Base-by-base conservation (phyloP, 768 basidiomycete species). In the Hypsizygus marmoreus region DNA sequence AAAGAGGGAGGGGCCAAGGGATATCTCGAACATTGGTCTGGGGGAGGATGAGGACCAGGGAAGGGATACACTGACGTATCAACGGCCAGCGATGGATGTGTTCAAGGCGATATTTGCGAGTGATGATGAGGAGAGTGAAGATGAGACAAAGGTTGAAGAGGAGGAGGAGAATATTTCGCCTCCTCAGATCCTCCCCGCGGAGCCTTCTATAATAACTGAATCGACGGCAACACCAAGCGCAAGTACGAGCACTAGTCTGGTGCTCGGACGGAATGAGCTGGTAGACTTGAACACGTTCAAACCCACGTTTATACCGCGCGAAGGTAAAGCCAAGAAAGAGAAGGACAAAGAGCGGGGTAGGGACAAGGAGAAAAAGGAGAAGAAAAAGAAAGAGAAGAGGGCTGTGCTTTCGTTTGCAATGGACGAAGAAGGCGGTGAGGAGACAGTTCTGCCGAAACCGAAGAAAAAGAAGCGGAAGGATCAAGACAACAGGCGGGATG, bases 61-160 rank as follows among this genome's bases (percentile, higher is more conserved):
- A 0, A 68, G 78, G 28, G 93, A 95, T 58, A 93, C 84, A 5
- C 72, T 97, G 52, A 94, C 89, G 0, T 95, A 97, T 63, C 75
- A 89, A 56, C 79, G 88, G 29, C 95, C 97, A 2, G 72, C 84
- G 5, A 90, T 93, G 78, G 88, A 93, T 59, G 82, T 98, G 33
- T 99, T 98, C 76, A 97, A 95, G 63, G 94, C 95, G 3, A 97
- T 99, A 49, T 99, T 99, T 62, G 95, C 93, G 9, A 93, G 90
- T 66, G 91, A 92, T 49, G 91, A 92, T 34, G 93, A 95, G 57
- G 89, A 91, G 26, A 85, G 83, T 13, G 88, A 84, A 7, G 84
- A 84, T 2, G 91, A 92, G 3, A 76, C 73, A 1, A 71, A 69
- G 14, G 53, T 56, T 26, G 53, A 62, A 10, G 57, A 62, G 9